These are phyloP conservation scores for Pestalotiopsis sp. DNA, from an alignment of 2,329 filamentous ascomycete genomes.

Conservation along the genomic window DNA sequence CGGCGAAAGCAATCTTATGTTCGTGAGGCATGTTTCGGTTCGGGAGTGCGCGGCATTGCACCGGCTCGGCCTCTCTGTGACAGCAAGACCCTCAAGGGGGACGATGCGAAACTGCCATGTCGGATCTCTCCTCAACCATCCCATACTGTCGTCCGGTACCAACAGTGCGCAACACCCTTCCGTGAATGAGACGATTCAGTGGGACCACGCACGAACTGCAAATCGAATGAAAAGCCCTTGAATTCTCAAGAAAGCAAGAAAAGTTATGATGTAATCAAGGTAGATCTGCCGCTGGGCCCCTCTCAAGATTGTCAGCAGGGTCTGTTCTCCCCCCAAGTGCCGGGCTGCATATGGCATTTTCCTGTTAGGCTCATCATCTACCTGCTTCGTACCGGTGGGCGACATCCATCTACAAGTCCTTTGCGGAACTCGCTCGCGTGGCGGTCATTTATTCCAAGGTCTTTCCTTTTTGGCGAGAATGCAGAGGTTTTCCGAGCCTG, in stretches of 20 bases:
- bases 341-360: background rate
- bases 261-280: constrained; percentile 3
- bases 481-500: background rate
- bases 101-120: constrained; percentile 9
- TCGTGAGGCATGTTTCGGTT: background rate
- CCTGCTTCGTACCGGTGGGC: background rate
- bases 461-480: background rate
- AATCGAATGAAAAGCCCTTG: background rate
- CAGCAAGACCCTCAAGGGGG: background rate
- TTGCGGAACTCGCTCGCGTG: background rate
- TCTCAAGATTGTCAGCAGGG: background rate
- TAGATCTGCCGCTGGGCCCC: constrained; percentile 4
- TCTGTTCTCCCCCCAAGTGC: background rate
- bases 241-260: background rate
- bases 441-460: background rate
- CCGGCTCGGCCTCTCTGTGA: background rate
- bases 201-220: background rate
- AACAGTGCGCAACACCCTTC: background rate
- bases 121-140: background rate
- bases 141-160: background rate
- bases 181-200: background rate
- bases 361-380: background rate
- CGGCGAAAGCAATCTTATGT: background rate
- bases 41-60: constrained; percentile 1
- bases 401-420: background rate